Conservation (phyloP, 768 basidiomycete genomes). For the Macrolepiota albuminosa region DNA sequence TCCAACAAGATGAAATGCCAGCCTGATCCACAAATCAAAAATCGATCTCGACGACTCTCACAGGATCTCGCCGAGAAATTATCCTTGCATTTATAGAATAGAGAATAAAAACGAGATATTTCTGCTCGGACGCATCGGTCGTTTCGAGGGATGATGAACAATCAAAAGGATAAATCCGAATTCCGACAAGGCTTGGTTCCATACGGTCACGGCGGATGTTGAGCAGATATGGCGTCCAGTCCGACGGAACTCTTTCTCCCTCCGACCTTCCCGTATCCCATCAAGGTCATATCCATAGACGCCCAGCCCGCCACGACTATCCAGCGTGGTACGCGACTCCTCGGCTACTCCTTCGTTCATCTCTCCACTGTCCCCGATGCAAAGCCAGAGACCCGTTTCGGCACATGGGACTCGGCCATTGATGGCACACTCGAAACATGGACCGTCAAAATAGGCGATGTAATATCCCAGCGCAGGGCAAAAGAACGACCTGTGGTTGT, state of each 20-base stretch:
- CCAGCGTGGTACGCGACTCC: constrained; percentile 67
- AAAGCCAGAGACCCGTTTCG: constrained; percentile 67
- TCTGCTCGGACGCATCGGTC: neutral
- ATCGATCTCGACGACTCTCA: neutral
- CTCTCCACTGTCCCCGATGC: constrained; percentile 38
- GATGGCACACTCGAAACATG: constrained; percentile 75
- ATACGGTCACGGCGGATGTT: constrained; percentile 23
- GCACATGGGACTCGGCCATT: constrained; percentile 87
- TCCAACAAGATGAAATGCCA: too few species aligned
- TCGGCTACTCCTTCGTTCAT: constrained; percentile 81
- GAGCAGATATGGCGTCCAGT: constrained; percentile 42
- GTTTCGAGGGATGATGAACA: neutral
- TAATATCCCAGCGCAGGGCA: constrained; percentile 54
- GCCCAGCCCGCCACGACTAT: constrained; percentile 41
- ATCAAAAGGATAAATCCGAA: constrained; percentile 15
- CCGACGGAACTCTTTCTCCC: constrained; percentile 78
- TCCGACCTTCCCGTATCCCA: constrained; percentile 76
- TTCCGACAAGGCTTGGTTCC: constrained; percentile 20
- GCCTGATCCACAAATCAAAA: neutral
- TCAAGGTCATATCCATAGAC: constrained; percentile 73
- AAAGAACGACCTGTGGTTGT: constrained; percentile 57
- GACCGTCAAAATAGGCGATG: constrained; percentile 63
- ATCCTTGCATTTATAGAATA: too few species aligned
- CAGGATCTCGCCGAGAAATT: neutral
- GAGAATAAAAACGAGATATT: neutral